Evolutionary conservation across 371 early-diverging fungal species (phyloP).

Genomic region (Mortierella polycephala): DNA sequence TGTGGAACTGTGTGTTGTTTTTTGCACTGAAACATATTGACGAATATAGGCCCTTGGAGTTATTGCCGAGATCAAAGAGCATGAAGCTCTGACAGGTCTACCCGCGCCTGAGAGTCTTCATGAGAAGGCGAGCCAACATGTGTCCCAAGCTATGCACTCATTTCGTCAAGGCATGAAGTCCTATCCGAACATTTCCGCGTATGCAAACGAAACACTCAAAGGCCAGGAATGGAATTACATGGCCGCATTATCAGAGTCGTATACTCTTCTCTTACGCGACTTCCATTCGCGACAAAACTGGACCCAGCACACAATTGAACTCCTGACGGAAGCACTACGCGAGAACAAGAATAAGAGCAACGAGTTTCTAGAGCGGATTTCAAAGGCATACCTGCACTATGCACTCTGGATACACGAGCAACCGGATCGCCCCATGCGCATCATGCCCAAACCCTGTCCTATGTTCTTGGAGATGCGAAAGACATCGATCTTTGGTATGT

Average conservation of each 20-base stretch:
- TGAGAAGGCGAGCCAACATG: constrained; percentile 2
- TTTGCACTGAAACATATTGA: not conserved
- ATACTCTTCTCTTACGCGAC: not conserved
- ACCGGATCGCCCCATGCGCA: not conserved
- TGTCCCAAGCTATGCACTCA: constrained; percentile 3
- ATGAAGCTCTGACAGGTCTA: not conserved
- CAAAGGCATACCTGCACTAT: constrained; percentile 11
- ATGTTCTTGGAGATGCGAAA: constrained; percentile 28
- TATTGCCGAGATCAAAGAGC: constrained; percentile 9
- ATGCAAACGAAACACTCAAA: constrained; percentile 1
- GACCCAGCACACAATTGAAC: constrained; percentile 10
- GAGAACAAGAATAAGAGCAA: constrained; percentile 5
- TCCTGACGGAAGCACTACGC: constrained; percentile 11
- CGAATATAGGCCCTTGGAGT: constrained; percentile 2
- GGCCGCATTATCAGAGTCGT: constrained; percentile 9
- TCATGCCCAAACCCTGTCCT: constrained; percentile 14
- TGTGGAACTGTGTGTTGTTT: too few relatives aligned
- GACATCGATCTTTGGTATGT: constrained; percentile 25
- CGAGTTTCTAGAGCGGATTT: constrained; percentile 1
- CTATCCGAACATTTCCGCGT: constrained; percentile 10
- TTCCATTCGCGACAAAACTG: constrained; percentile 13
- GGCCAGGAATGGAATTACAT: constrained; percentile 31
- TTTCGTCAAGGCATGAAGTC: constrained; percentile 19
- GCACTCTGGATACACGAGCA: constrained; percentile 31
- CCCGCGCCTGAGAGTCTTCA: not conserved